These are phyloP conservation scores for Aspergillus tubingensis DNA, from an alignment of 2,329 filamentous ascomycete genomes.

Conservation along the genomic window DNA sequence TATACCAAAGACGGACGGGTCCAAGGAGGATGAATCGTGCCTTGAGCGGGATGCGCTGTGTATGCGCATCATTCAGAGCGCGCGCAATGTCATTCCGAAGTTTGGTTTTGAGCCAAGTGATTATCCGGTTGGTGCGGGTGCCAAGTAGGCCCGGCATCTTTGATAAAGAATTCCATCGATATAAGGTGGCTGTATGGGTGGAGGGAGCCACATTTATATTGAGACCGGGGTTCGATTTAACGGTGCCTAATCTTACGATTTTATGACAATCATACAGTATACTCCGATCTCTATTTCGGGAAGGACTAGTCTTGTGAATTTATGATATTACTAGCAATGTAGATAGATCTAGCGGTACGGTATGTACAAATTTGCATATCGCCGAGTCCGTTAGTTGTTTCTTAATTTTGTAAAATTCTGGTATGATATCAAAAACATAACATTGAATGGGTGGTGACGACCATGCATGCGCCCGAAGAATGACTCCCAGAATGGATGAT, in stretches of 20 bases:
- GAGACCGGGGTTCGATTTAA: too few species aligned
- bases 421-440: neutral
- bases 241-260: neutral
- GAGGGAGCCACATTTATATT: too few species aligned
- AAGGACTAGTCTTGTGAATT: neutral
- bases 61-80: conserved; percentile 36
- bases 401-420: neutral
- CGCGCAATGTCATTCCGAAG: conserved; percentile 36
- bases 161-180: too few species aligned
- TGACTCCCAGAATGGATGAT: conserved; percentile 5
- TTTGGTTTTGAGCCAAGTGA: conserved; percentile 40
- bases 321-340: neutral
- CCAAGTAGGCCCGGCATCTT: neutral
- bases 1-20: neutral
- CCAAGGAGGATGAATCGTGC: conserved; percentile 3
- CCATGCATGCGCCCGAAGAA: conserved; percentile 6
- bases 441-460: neutral
- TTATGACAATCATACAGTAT: neutral
- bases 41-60: conserved; percentile 37
- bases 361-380: neutral
- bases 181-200: too few species aligned
- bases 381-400: neutral
- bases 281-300: neutral
- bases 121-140: conserved; percentile 32
- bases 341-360: neutral